Percentiles rank a stretch among this genome's conserved stretches.
These are phyloP conservation scores for Chlorophyllum brunneum DNA, from an alignment of 768 basidiomycete genomes.

Conservation along the genomic window DNA sequence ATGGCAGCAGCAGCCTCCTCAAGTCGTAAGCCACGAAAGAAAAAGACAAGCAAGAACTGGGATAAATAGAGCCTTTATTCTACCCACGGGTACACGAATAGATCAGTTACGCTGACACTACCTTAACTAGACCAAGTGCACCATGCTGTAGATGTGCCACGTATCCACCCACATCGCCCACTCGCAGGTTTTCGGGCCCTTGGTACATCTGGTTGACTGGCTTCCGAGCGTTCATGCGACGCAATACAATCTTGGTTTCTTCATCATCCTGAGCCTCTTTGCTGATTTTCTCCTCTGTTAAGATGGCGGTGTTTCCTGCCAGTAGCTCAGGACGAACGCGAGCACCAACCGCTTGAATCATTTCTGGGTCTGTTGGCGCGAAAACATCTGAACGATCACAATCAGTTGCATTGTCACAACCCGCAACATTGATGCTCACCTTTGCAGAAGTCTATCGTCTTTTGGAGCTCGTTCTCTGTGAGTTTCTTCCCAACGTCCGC, in stretches of 20 bases:
- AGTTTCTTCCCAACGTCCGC: slow-evolving; percentile 29
- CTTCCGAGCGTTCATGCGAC: slow-evolving; percentile 19
- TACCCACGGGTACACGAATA: neutral
- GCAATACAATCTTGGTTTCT: slow-evolving; percentile 15
- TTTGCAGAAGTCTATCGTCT: slow-evolving; percentile 30
- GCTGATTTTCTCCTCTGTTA: slow-evolving; percentile 20
- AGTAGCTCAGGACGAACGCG: slow-evolving; percentile 22
- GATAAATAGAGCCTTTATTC: neutral
- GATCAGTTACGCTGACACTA: slow-evolving; percentile 3
- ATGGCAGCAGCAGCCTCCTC: slow-evolving; percentile 1
- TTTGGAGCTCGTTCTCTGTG: slow-evolving; percentile 47
- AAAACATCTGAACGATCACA: slow-evolving; percentile 18
- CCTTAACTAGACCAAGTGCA: slow-evolving; percentile 14
- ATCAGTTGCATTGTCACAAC: neutral
- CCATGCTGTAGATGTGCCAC: slow-evolving; percentile 15
- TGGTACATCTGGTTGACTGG: slow-evolving; percentile 16
- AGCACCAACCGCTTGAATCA: slow-evolving; percentile 21
- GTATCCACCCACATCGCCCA: slow-evolving; percentile 16
- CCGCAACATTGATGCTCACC: slow-evolving; percentile 8
- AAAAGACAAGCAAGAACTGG: slow-evolving; percentile 27
- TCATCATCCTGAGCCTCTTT: slow-evolving; percentile 16
- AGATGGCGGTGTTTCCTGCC: slow-evolving; percentile 19
- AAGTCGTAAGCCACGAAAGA: slow-evolving; percentile 28
- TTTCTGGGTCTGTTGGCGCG: slow-evolving; percentile 24
- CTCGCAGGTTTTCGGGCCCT: slow-evolving; percentile 14